These are phyloP conservation scores for Zasmidium angulare DNA, from an alignment of 2,329 filamentous ascomycete genomes.

Conservation along the genomic window DNA sequence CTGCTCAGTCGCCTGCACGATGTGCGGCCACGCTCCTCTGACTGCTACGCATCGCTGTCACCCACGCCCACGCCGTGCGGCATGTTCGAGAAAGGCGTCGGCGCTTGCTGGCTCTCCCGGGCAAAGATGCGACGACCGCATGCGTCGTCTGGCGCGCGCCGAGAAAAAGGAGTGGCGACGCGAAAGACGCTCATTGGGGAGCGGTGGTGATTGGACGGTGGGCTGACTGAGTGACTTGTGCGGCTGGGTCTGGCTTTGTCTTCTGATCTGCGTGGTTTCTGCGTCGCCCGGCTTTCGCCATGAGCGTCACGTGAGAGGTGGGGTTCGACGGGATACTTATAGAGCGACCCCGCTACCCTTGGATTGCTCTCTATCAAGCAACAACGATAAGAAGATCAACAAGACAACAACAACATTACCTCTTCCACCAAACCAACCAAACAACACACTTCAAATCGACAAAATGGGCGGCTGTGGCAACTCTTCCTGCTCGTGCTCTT, in stretches of 20 bases:
- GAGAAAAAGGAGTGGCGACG: neutral
- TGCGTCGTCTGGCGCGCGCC: neutral
- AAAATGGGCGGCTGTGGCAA: slow-evolving; percentile 37
- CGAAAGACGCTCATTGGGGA: neutral
- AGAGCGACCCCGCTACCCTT: slow-evolving; percentile 7
- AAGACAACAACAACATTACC: neutral
- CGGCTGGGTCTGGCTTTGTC: neutral
- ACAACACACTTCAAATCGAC: slow-evolving; percentile 15
- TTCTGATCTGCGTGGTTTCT: no score
- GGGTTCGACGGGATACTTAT: slow-evolving; percentile 2
- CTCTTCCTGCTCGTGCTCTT: slow-evolving; percentile 32
- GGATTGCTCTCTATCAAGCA: slow-evolving; percentile 5
- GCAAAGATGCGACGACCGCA: neutral
- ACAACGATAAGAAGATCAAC: slow-evolving; percentile 6
- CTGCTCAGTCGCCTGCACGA: neutral
- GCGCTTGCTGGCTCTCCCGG: no score
- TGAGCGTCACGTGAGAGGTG: neutral
- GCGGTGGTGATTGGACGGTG: neutral
- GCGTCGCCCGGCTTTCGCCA: neutral
- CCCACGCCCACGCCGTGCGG: neutral
- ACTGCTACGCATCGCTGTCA: neutral
- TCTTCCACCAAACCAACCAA: slow-evolving; percentile 7
- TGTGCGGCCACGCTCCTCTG: no score
- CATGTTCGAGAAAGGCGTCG: neutral
- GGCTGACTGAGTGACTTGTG: neutral